These are phyloP conservation scores for Polychytrium aggregatum DNA, from an alignment of 192 early-diverging fungal species.

Conservation along the genomic window DNA sequence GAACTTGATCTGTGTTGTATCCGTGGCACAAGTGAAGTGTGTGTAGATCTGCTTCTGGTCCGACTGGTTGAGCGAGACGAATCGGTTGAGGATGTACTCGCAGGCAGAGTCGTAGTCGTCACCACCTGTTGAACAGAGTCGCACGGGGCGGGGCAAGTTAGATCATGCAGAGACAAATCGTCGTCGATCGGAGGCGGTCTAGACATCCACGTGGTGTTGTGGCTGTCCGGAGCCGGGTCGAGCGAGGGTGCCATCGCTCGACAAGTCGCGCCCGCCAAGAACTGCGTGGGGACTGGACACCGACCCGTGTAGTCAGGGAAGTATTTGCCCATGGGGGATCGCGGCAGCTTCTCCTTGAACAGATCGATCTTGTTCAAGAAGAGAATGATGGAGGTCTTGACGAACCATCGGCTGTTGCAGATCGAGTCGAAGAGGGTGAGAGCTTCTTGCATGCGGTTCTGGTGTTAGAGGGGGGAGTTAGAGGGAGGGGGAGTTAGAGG, in stretches of 20 bases:
- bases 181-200: no score
- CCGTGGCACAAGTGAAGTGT: slow-evolving; percentile 54
- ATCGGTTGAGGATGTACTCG: slow-evolving; percentile 34
- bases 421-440: slow-evolving; percentile 95
- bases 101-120: slow-evolving; percentile 34
- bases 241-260: no score
- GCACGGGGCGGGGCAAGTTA: slow-evolving; percentile 63
- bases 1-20: slow-evolving; percentile 46
- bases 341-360: slow-evolving; percentile 80
- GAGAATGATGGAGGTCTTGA: slow-evolving; percentile 93
- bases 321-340: slow-evolving; percentile 72
- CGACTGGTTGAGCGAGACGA: slow-evolving; percentile 34
- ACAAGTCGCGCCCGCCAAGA: no score
- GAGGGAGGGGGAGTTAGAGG: no score
- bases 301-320: slow-evolving; percentile 82
- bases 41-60: slow-evolving; percentile 45
- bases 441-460: slow-evolving; percentile 94
- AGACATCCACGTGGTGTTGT: no score
- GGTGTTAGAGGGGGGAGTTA: slow-evolving; percentile 75
- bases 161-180: slow-evolving; percentile 68
- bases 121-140: slow-evolving; percentile 36
- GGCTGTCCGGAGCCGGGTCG: no score
- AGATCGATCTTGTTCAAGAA: slow-evolving; percentile 99
- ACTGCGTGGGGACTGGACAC: no score
- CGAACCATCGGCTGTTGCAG: slow-evolving; percentile 95